These are phyloP conservation scores for Boletus smithii DNA, from an alignment of 1,284 basidiomycete genomes.

Conservation along the genomic window DNA sequence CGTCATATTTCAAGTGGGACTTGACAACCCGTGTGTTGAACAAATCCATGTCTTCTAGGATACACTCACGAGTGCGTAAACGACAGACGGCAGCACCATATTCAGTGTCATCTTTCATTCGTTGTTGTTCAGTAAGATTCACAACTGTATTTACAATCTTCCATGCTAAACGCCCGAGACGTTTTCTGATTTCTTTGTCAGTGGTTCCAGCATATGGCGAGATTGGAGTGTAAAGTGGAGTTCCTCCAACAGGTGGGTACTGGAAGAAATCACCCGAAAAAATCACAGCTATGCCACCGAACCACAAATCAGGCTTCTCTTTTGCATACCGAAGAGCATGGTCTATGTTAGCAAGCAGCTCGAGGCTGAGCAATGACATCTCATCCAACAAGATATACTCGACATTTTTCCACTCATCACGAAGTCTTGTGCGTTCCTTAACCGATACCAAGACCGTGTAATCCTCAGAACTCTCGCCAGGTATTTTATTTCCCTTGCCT, in stretches of 20 bases:
- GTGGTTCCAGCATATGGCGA: constrained; percentile 1
- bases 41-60: constrained; percentile 26
- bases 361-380: not conserved
- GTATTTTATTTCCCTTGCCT: not conserved
- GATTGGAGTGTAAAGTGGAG: constrained; percentile 27
- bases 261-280: constrained; percentile 23
- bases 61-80: constrained; percentile 24
- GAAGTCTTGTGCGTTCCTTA: too few relatives aligned
- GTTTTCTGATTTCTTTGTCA: constrained; percentile 13
- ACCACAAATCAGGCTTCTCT: constrained; percentile 2
- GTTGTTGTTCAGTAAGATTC: constrained; percentile 29
- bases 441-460: too few relatives aligned
- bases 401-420: constrained; percentile 6
- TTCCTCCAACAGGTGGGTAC: constrained; percentile 23
- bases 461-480: not conserved
- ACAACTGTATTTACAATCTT: constrained; percentile 27
- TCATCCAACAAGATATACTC: not conserved
- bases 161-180: constrained; percentile 32
- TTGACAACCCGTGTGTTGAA: constrained; percentile 30
- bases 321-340: constrained; percentile 18
- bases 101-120: constrained; percentile 30
- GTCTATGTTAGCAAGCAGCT: constrained; percentile 14
- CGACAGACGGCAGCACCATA: constrained; percentile 27
- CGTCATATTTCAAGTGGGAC: not conserved
- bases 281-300: constrained; percentile 6